Conservation (phyloP, 2,329 filamentous ascomycete species). For the Sporothrix luriei region DNA sequence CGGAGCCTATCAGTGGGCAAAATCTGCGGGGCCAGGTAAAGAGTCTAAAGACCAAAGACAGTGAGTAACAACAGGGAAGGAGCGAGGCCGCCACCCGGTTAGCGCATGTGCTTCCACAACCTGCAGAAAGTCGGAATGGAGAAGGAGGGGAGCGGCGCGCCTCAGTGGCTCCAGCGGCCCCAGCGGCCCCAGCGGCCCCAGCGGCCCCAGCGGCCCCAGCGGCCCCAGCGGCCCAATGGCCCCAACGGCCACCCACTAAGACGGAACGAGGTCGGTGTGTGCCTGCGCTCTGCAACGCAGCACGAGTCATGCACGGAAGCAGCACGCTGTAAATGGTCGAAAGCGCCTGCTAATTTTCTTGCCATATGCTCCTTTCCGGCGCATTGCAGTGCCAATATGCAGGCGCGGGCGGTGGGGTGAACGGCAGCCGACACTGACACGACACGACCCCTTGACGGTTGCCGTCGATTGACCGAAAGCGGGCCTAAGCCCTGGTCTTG, state of each 20-base stretch:
- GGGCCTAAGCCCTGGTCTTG: not conserved
- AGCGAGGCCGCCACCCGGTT: conserved; percentile 12
- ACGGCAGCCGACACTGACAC: conserved; percentile 17
- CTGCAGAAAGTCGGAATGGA: no score
- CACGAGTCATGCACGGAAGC: conserved; percentile 23
- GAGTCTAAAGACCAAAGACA: not conserved
- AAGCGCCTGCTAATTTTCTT: not conserved
- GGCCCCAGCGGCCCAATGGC: no score
- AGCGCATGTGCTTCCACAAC: not conserved
- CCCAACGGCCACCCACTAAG: no score
- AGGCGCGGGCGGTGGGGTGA: not conserved
- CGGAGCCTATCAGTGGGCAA: not conserved
- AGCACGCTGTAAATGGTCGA: not conserved
- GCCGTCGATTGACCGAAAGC: conserved; percentile 15
- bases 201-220: no score
- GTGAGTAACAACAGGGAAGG: not conserved
- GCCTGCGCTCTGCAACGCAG: not conserved
- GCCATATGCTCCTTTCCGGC: not conserved
- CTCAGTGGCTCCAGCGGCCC: no score
- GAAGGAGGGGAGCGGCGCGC: no score
- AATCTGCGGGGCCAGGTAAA: not conserved
- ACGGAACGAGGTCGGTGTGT: not conserved
- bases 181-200: no score
- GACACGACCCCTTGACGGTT: not conserved
- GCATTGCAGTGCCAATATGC: not conserved